phyloP scores from a whole-genome alignment of 1,284 basidiomycete species.

The Trichosporon sp. region DNA sequence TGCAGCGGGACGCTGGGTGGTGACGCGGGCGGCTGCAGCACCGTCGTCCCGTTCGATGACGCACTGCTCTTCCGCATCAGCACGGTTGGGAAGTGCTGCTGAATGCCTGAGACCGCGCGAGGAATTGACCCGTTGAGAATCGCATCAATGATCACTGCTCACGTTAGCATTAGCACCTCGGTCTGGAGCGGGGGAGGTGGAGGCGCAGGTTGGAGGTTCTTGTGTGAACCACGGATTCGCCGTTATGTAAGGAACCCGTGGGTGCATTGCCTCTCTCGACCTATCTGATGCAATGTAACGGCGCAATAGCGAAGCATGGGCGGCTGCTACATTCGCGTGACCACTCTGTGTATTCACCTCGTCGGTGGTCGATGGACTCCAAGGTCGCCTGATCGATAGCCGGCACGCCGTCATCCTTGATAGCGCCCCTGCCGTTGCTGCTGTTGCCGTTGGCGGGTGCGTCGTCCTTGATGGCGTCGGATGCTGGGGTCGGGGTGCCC shows the following conservation, averaged over 20 bases:
- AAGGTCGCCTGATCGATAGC: slow-evolving; percentile 35
- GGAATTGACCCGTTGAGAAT: slow-evolving; percentile 49
- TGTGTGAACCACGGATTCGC: neutral
- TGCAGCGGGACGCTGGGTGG: slow-evolving; percentile 24
- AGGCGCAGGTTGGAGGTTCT: neutral
- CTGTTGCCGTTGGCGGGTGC: slow-evolving; percentile 22
- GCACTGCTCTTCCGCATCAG: slow-evolving; percentile 18
- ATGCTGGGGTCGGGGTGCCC: neutral
- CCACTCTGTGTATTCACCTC: slow-evolving; percentile 37
- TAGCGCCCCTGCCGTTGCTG: slow-evolving; percentile 11
- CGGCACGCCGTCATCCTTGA: slow-evolving; percentile 6
- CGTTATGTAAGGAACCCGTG: too few relatives aligned
- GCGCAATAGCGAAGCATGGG: neutral
- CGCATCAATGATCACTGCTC: slow-evolving; percentile 46
- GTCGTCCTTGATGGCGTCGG: slow-evolving; percentile 23
- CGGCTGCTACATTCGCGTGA: neutral
- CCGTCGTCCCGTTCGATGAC: slow-evolving; percentile 11
- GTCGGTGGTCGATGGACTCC: slow-evolving; percentile 41
- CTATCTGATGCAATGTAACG: neutral
- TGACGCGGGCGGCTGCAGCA: neutral
- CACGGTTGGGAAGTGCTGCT: slow-evolving; percentile 47
- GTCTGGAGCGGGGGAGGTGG: neutral
- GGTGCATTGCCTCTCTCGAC: too few relatives aligned
- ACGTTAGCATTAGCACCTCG: neutral
- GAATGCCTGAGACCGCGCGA: slow-evolving; percentile 43